These are phyloP conservation scores for Malus asiatica DNA, from an alignment of 306 rosid genomes.

Conservation along the genomic window DNA sequence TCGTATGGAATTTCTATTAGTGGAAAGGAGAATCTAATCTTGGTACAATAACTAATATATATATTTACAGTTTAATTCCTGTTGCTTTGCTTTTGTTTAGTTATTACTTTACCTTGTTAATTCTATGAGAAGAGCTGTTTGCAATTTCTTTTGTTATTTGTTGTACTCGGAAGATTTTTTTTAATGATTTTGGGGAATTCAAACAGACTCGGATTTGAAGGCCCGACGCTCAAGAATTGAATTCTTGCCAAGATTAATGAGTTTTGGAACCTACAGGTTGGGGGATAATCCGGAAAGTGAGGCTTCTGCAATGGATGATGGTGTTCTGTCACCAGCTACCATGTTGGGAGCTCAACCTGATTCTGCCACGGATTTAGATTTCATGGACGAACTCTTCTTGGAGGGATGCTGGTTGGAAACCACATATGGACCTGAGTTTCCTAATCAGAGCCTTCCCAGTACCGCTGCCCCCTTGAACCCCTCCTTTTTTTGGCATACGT, in stretches of 20 bases:
- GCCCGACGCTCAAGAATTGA: slow-evolving; percentile 7
- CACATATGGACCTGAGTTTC: slow-evolving; percentile 55
- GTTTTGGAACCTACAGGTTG: slow-evolving; percentile 16
- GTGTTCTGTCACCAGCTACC: slow-evolving; percentile 43
- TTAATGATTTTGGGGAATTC: slow-evolving; percentile 18
- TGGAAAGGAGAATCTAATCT: slow-evolving; percentile 12
- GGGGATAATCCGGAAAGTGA: neutral
- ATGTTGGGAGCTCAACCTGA: slow-evolving; percentile 49
- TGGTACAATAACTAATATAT: neutral
- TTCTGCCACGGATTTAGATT: slow-evolving; percentile 65
- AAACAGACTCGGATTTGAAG: slow-evolving; percentile 21
- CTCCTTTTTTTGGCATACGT: slow-evolving; percentile 49
- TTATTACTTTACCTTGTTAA: neutral
- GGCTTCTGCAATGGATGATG: slow-evolving; percentile 52
- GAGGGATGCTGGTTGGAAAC: slow-evolving; percentile 90
- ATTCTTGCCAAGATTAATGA: slow-evolving; percentile 17
- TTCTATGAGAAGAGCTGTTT: neutral
- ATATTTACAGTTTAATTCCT: neutral
- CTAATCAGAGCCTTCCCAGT: slow-evolving; percentile 39
- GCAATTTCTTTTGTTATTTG: neutral
- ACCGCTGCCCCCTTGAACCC: slow-evolving; percentile 52
- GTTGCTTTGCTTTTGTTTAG: neutral
- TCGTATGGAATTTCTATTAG: slow-evolving; percentile 4
- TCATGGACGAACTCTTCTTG: slow-evolving; percentile 69
- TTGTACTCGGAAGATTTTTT: neutral